A percentile compares a stretch with the other conserved stretches of the same genome.
Evolutionary conservation across 345 rosid genomes (phyloP).

Genomic region (Abelmoschus esculentus): DNA sequence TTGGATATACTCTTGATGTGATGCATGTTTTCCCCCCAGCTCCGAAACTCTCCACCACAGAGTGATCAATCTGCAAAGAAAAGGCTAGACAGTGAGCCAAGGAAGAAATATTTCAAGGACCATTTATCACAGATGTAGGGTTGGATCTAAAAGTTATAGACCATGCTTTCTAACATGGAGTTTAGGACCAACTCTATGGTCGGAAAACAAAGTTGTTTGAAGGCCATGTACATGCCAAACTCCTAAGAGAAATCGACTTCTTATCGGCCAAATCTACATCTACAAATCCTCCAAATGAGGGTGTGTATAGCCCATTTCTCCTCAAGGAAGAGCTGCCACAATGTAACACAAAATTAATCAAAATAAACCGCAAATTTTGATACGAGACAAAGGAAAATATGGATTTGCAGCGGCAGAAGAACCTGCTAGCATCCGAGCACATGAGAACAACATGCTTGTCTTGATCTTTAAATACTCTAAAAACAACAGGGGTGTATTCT

Average conservation of each 20-base stretch:
- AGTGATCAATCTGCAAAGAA: conserved; percentile 40
- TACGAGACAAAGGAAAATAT: neutral
- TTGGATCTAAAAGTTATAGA: no score
- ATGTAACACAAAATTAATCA: neutral
- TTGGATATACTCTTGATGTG: conserved; percentile 51
- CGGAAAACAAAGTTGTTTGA: neutral
- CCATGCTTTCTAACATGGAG: no score
- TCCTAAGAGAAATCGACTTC: conserved; percentile 52
- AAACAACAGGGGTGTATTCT: conserved; percentile 77
- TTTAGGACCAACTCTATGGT: neutral
- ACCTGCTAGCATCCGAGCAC: conserved; percentile 85
- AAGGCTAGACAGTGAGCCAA: neutral
- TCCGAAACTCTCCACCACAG: conserved; percentile 56
- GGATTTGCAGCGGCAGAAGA: neutral
- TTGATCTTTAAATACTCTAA: conserved; percentile 50
- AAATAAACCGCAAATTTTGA: neutral
- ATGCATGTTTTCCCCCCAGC: conserved; percentile 46
- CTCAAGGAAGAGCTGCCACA: conserved; percentile 44
- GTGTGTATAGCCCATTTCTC: conserved; percentile 35
- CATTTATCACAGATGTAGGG: no score
- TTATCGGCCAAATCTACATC: conserved; percentile 46
- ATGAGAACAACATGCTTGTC: conserved; percentile 51
- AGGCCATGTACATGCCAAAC: conserved; percentile 43
- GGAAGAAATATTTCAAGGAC: neutral
- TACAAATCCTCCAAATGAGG: conserved; percentile 74